Evolutionary conservation across 1,139 yeast species (phyloP), one percentile per base, ranked within the genome.

Genomic region (Chernovozyma sophiae-reginae): DNA sequence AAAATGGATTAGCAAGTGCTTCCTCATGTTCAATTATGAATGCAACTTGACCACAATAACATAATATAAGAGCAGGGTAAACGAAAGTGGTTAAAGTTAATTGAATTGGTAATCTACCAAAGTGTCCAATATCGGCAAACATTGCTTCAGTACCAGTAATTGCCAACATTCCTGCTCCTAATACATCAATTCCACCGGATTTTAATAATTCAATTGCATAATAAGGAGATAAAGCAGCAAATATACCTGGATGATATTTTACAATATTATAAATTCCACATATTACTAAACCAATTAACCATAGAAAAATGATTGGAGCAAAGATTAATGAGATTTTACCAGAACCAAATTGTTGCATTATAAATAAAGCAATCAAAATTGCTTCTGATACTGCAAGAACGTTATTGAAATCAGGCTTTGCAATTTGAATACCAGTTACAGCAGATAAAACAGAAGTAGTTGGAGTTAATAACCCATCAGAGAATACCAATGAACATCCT

Each of bases 111-210:
- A 62, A 46, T 28, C 60, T 58, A 2, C 79, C 77, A 48, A 76
- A 74, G 43, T 74, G 79, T 1, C 81, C 79, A 38, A 77, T 61
- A 53, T 78, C 82, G 4, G 81, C 79, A 57, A 78, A 78, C 77
- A 78, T 71, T 4, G 82, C 81, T 46, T 78, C 84, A 3, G 75
- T 63, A 30, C 84, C 84, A 0, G 84, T 77, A 19, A 78, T 60
- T 1, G 79, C 62, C 39, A 78, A 65, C 72, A 77, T 70, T 2
- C 74, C 73, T 4, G 76, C 72, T 8, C 74, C 65, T 31, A 78
- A 56, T 2, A 66, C 63, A 45, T 72, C 75, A 26, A 74, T 56
- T 3, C 68, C 68, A 3, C 68, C 66, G 8, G 47, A 44, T 33
- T 53, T 56, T 43, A 77, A 56, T 25, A 69, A 63, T 15, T 58